Base-by-base conservation (phyloP, 176 grass and related monocot genomes). In the Bothriochloa decipiens region DNA sequence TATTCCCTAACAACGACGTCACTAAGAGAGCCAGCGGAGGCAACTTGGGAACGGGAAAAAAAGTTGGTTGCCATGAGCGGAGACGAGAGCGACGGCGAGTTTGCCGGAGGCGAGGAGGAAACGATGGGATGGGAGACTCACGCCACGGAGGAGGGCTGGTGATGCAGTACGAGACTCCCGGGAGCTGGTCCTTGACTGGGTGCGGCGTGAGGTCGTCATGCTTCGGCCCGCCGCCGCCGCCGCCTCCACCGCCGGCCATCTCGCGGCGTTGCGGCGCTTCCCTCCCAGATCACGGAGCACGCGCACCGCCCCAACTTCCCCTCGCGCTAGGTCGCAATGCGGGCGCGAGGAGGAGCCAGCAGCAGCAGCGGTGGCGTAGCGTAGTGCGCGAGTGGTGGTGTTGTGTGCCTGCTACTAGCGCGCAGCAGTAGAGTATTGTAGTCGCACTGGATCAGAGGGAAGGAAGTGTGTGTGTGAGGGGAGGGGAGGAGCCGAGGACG, bases 81-180 rank as follows among this genome's bases (percentile, higher is more conserved):
- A 57, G 3, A 0, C 52, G 52, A 53, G 53, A 22, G 22, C 22
- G 20, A 15, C 3, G 55, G 22, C 55, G 1, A 11, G n/a, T 12
- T 60, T 11, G 12, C 20, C 37, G 29, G 40, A 74, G n/a, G 10
- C 20, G 62, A 39, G 23, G 33, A 67, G 63, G 63, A 10, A 57
- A 46, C 3, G 36, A 46, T 13, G 20, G 40, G 40, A 16, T 9
- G 9, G 5, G 40, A 65, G 2, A 76, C 93, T 94, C 26, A 99
- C 97, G 97, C 97, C 97, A 99, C 12, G 97, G 97, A 3, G 97
- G 97, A 67, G 97, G 97, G 43, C 97, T 99, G 62, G 86, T 99
- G 93, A 99, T 96, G 84, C 97, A 99, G 82, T 92, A 99, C 61
- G 97, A 96, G 60, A 99, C 88, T 29, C 87, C 81, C 13, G 86